Percentiles rank a stretch among this genome's conserved stretches.
phyloP scores from a whole-genome alignment of 441 rosid genomes.

The Corymbia calophylla region DNA sequence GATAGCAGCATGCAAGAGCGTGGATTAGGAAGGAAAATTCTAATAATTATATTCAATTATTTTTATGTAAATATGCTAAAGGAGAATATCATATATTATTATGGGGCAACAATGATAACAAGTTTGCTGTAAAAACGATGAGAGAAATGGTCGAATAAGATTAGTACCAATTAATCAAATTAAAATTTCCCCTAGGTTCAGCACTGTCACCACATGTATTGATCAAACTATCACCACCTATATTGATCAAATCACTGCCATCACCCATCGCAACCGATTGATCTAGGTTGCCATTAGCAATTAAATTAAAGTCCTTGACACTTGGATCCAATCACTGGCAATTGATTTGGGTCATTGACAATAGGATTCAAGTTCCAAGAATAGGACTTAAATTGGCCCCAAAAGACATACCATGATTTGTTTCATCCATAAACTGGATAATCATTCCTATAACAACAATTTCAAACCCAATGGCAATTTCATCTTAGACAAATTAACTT shows the following conservation, averaged over 20 bases:
- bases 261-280: too few relatives aligned
- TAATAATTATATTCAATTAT: background rate
- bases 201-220: background rate
- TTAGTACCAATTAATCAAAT: background rate
- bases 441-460: background rate
- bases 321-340: too few relatives aligned
- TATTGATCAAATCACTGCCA: too few relatives aligned
- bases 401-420: too few relatives aligned
- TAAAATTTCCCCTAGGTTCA: background rate
- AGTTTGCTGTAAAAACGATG: background rate
- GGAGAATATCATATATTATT: background rate
- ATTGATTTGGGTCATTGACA: too few relatives aligned
- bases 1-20: background rate
- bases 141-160: background rate
- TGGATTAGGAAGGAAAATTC: background rate
- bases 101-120: rapidly evolving
- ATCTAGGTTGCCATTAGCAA: too few relatives aligned
- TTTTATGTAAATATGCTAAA: background rate
- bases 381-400: too few relatives aligned
- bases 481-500: background rate
- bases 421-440: too few relatives aligned
- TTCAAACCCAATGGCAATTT: background rate
- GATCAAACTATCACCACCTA: background rate
- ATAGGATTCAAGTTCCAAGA: too few relatives aligned
- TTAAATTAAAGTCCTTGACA: too few relatives aligned